Percentiles rank a stretch among this genome's conserved stretches.
phyloP scores from a whole-genome alignment of 2,329 filamentous ascomycete species.

The Dothideomycetes sp. region DNA sequence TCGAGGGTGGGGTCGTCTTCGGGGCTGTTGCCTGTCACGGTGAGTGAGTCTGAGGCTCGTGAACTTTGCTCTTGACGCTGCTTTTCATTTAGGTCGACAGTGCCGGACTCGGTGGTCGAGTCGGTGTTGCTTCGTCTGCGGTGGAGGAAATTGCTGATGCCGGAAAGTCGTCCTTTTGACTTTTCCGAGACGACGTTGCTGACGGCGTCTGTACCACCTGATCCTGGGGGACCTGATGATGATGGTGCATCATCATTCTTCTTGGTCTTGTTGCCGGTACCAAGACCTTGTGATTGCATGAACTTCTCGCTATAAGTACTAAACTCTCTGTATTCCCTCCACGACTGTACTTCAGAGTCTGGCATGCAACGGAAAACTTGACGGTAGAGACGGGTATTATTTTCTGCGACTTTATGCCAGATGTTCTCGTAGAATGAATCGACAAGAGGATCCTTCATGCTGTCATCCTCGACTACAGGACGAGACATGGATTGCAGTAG shows the following conservation, averaged over 20 bases:
- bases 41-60: slow-evolving; percentile 9
- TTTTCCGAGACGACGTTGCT: background rate
- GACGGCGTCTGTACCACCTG: slow-evolving; percentile 17
- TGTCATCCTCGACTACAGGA: slow-evolving; percentile 72
- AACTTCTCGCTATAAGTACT: slow-evolving; percentile 68
- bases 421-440: slow-evolving; percentile 75
- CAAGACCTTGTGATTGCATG: slow-evolving; percentile 48
- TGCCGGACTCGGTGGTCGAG: slow-evolving; percentile 3
- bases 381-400: slow-evolving; percentile 91
- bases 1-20: slow-evolving; percentile 10
- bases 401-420: slow-evolving; percentile 78
- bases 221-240: slow-evolving; percentile 39
- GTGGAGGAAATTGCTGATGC: background rate
- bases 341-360: slow-evolving; percentile 84
- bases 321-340: slow-evolving; percentile 86
- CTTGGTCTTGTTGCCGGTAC: slow-evolving; percentile 36
- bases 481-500: slow-evolving; percentile 56
- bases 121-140: slow-evolving; percentile 14
- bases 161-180: background rate
- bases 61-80: slow-evolving; percentile 8
- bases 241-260: slow-evolving; percentile 36
- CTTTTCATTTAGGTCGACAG: slow-evolving; percentile 6
- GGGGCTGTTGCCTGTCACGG: slow-evolving; percentile 1
- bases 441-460: slow-evolving; percentile 84
- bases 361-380: slow-evolving; percentile 95